phyloP scores from a whole-genome alignment of 148 eudicot genomes.

The Drosera capensis region DNA sequence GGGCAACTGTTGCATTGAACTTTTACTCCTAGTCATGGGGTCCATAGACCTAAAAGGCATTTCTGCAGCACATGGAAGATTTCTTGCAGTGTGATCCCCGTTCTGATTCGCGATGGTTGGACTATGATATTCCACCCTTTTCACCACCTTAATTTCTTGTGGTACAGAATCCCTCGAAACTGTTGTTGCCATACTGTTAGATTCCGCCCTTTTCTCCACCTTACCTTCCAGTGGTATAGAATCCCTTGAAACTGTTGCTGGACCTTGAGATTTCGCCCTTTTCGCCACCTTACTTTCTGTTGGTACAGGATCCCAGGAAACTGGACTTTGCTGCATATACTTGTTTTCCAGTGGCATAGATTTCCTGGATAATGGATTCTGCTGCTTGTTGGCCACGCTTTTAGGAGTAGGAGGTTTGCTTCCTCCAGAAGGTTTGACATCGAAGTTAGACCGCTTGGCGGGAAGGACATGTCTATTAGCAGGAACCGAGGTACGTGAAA shows the following conservation, averaged over 20 bases:
- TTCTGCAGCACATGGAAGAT: slow-evolving; percentile 9
- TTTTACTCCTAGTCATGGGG: slow-evolving; percentile 17
- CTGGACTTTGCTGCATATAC: no score
- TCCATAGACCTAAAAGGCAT: slow-evolving; percentile 18
- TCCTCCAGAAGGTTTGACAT: slow-evolving; percentile 14
- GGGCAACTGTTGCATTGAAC: slow-evolving; percentile 24
- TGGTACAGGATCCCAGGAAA: no score
- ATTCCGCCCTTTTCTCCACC: no score
- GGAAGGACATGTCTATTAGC: background rate
- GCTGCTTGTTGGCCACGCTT: slow-evolving; percentile 14
- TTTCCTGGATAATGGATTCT: slow-evolving; percentile 21
- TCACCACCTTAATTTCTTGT: slow-evolving; percentile 21
- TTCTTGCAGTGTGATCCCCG: slow-evolving; percentile 13
- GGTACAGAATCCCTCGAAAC: slow-evolving; percentile 10
- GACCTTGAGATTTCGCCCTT: no score
- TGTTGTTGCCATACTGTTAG: no score
- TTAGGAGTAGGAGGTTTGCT: slow-evolving; percentile 1
- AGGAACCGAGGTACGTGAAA: no score
- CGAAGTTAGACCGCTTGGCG: slow-evolving; percentile 5
- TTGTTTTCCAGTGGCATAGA: no score
- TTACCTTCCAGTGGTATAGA: no score
- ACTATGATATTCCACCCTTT: slow-evolving; percentile 37
- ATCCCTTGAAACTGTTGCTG: no score
- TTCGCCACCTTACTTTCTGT: no score
- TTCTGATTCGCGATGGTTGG: slow-evolving; percentile 25